Percentiles rank a stretch among this genome's conserved stretches.
These are phyloP conservation scores for Delonix regia DNA, from an alignment of 306 rosid species.

Conservation along the genomic window DNA sequence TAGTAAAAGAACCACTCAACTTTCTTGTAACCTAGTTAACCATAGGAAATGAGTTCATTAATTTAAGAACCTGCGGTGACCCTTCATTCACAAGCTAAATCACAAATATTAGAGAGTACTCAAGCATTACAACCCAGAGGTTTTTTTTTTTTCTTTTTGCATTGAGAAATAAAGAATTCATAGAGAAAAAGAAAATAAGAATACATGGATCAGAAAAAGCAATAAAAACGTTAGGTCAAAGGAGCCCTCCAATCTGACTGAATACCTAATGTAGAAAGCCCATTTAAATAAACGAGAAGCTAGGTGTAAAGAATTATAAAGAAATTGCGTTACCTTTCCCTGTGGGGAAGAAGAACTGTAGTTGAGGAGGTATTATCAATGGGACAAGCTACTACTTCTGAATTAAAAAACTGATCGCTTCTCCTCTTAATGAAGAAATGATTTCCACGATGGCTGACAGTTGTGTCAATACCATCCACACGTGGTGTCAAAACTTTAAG, in stretches of 20 bases:
- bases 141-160: neutral
- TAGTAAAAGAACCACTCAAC: slow-evolving; percentile 2
- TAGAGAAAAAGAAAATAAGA: neutral
- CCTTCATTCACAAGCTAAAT: slow-evolving; percentile 23
- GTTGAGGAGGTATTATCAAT: slow-evolving; percentile 64
- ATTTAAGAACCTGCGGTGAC: slow-evolving; percentile 21
- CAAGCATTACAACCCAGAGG: neutral
- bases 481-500: slow-evolving; percentile 79
- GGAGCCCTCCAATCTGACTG: neutral
- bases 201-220: neutral
- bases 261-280: neutral
- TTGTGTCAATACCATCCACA: slow-evolving; percentile 74
- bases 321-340: slow-evolving; percentile 65
- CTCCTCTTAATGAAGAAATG: slow-evolving; percentile 79
- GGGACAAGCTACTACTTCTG: slow-evolving; percentile 82
- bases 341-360: slow-evolving; percentile 80
- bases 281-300: neutral
- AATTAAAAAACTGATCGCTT: slow-evolving; percentile 76
- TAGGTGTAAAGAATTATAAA: slow-evolving; percentile 15
- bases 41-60: slow-evolving; percentile 1
- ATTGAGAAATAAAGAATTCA: neutral
- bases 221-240: neutral
- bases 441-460: slow-evolving; percentile 81
- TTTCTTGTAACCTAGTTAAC: slow-evolving; percentile 12
- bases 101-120: slow-evolving; percentile 8